Evolutionary conservation across 345 rosid genomes (phyloP).

Genomic region (Rhizophora mangle): DNA sequence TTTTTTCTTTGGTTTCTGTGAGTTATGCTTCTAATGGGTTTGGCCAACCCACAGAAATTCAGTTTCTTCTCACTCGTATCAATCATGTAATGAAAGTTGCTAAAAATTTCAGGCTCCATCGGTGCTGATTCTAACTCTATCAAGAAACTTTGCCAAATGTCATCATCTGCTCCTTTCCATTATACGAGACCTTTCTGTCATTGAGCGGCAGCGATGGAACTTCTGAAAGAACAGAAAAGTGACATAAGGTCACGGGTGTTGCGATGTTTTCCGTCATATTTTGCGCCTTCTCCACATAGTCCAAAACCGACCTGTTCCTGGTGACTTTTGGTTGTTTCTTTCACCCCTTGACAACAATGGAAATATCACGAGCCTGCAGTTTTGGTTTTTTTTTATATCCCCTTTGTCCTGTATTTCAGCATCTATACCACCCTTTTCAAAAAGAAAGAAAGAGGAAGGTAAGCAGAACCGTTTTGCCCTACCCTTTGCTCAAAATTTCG

Average conservation of each 20-base stretch:
- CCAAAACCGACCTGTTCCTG: not conserved
- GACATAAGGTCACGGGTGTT: constrained; percentile 46
- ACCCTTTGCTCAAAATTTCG: not conserved
- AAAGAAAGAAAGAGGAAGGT: not conserved
- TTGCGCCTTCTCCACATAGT: not conserved
- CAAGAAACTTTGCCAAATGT: no score
- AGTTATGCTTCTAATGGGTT: no score
- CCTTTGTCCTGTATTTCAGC: not conserved
- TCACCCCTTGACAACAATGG: not conserved
- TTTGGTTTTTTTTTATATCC: not conserved
- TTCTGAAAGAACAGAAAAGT: constrained; percentile 6
- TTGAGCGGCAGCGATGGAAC: no score
- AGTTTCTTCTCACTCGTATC: no score
- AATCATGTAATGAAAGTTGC: no score
- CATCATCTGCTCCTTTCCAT: no score
- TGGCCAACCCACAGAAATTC: no score
- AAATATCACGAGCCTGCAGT: constrained; percentile 14
- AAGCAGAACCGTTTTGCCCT: not conserved
- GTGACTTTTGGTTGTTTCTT: not conserved
- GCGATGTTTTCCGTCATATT: constrained; percentile 35
- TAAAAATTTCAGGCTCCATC: no score
- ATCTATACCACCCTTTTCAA: not conserved
- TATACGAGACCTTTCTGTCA: no score
- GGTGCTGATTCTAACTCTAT: no score
- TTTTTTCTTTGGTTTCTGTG: no score